Conservation (phyloP, 129 eudicot species). For the Saposhnikovia divaricata region DNA sequence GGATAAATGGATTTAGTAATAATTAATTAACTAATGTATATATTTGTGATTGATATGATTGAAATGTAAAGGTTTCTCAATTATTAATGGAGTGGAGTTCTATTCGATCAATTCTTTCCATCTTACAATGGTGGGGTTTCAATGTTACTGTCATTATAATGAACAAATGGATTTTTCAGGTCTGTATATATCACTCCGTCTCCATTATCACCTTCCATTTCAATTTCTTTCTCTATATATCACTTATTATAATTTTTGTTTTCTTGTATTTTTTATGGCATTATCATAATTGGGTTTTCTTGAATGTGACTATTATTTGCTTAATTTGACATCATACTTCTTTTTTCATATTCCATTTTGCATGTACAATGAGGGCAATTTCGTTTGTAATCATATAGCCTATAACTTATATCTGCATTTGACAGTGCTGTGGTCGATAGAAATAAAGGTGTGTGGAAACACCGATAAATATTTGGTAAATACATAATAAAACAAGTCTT, state of each 20-base stretch:
- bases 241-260: not conserved
- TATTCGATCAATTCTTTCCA: conserved; percentile 66
- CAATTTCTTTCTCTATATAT: not conserved
- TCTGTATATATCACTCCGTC: not conserved
- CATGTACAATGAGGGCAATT: not conserved
- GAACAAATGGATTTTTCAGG: conserved; percentile 99
- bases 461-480: not conserved
- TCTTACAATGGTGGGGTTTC: conserved; percentile 92
- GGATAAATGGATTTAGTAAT: not conserved
- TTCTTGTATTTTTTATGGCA: not conserved
- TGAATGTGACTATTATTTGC: not conserved
- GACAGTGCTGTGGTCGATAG: not conserved
- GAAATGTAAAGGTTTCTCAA: not conserved
- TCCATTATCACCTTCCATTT: not conserved
- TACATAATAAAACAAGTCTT: not conserved
- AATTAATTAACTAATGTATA: not conserved
- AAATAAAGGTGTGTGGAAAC: not conserved
- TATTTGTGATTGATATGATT: not conserved
- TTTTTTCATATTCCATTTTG: not conserved
- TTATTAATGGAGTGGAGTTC: conserved; percentile 42
- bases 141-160: conserved; percentile 92
- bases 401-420: not conserved
- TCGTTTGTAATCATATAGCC: not conserved
- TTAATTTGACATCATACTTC: not conserved
- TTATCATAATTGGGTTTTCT: not conserved